Evolutionary conservation across 148 eudicot species (phyloP), one percentile per base, ranked within the genome.

Genomic region (Salicornia ramosissima): DNA sequence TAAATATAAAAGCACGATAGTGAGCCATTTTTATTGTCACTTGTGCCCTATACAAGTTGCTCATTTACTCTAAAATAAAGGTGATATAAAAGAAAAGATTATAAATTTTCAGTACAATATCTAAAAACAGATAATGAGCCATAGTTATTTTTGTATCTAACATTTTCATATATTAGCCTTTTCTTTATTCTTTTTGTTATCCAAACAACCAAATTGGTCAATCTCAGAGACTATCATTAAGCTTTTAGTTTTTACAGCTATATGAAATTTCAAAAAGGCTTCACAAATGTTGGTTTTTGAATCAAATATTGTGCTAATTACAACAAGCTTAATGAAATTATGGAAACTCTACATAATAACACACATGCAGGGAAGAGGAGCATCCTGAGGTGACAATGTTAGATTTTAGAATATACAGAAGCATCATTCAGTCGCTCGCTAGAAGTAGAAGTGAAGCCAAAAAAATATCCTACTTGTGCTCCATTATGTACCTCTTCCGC

Each of bases 401-500:
- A 64, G 47, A 77, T 40, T 63, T 24, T 12, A 22, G 31, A 63
- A 64, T 75, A 54, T 63, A 76, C 74, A 76, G 33, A 66, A 25
- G 49, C 6, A 63, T 63, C 5, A 4, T 40, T 22, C 57, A 42
- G 25, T 49, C 22, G 13, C 34, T 47, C n/a, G 65, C 52, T 57
- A 71, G 3, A 58, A 21, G 33, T 62, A 71, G 26, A 65, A n/a
- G 25, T 39, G 22, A 58, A 56, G 15, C 21, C 42, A 43, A 56
- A 57, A 56, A 57, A 57, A 60, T 49, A 66, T 60, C 71, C 54
- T 66, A 58, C 29, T 57, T 19, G n/a, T n/a, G 64, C 16, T 22
- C 31, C 7, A 69, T 22, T 67, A 65, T 71, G 71, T 71, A 40
- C 49, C 65, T 34, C 47, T 50, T 46, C 30, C 57, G 68, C 73